Conservation (phyloP, 2,329 filamentous ascomycete genomes). For the Colletotrichum tamarilloi region DNA sequence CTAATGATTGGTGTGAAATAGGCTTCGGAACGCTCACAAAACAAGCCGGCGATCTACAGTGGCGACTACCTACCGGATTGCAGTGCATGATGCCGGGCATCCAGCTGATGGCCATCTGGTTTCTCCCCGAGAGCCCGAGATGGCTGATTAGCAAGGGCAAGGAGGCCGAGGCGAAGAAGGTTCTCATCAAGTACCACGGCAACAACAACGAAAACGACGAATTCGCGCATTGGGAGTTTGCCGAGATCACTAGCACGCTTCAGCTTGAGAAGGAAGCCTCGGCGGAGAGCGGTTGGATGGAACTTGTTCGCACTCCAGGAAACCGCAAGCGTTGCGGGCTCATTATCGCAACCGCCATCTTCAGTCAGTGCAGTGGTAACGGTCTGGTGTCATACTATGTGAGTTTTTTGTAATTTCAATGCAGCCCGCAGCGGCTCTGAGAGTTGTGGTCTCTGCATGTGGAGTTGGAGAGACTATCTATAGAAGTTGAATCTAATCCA, state of each 20-base stretch:
- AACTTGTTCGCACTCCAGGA: constrained; percentile 48
- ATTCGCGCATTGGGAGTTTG: constrained; percentile 35
- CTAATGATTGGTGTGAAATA: background rate
- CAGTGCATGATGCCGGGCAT: constrained; percentile 57
- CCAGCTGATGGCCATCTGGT: constrained; percentile 51
- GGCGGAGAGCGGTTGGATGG: constrained; percentile 46
- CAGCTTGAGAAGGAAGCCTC: constrained; percentile 51
- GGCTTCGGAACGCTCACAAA: constrained; percentile 53
- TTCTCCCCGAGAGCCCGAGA: constrained; percentile 70
- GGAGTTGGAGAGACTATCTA: too few species aligned
- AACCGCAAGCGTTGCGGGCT: constrained; percentile 40
- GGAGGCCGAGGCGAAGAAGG: constrained; percentile 58
- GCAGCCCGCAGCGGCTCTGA: too few species aligned
- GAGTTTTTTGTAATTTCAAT: background rate
- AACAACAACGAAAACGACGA: constrained; percentile 28
- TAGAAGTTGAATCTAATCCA: too few species aligned
- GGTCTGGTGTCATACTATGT: constrained; percentile 28
- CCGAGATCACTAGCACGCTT: constrained; percentile 50
- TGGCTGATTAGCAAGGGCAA: constrained; percentile 66
- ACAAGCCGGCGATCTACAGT: constrained; percentile 59
- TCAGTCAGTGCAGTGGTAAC: constrained; percentile 38
- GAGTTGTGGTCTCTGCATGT: too few species aligned
- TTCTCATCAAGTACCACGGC: constrained; percentile 53
- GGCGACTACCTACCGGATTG: constrained; percentile 50
- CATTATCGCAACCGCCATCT: constrained; percentile 48